phyloP scores from a whole-genome alignment of 331 rosid species.

The Prunus yedoensis region DNA sequence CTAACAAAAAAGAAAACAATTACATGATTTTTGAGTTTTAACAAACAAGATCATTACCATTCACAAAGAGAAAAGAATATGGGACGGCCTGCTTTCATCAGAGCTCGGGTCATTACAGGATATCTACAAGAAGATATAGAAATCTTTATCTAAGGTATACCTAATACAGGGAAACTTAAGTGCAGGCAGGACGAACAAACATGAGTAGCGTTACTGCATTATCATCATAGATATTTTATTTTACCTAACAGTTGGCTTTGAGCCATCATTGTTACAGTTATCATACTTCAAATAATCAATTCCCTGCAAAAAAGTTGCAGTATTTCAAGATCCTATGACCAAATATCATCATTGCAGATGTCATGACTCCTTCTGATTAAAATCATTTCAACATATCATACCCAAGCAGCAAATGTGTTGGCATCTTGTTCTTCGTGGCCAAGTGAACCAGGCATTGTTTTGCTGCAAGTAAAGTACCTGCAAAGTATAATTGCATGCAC shows the following conservation, averaged over 20 bases:
- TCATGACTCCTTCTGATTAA: background rate
- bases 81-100: constrained; percentile 68
- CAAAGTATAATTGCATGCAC: constrained; percentile 9
- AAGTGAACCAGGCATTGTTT: constrained; percentile 87
- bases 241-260: constrained; percentile 75
- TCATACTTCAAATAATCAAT: constrained; percentile 96
- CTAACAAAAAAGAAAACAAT: background rate
- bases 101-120: constrained; percentile 80
- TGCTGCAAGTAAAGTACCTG: constrained; percentile 82
- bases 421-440: constrained; percentile 91
- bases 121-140: constrained; percentile 45
- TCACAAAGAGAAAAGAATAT: constrained; percentile 83
- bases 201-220: background rate
- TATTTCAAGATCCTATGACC: background rate
- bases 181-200: background rate
- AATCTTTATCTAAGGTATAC: background rate
- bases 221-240: background rate
- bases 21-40: background rate
- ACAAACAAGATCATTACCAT: constrained; percentile 53
- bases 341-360: background rate
- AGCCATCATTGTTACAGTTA: constrained; percentile 65
- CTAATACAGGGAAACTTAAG: background rate
- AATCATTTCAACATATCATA: constrained; percentile 21
- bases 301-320: constrained; percentile 52
- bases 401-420: constrained; percentile 89